These are phyloP conservation scores for Trichoderma erinaceum DNA, from an alignment of 495 filamentous ascomycete genomes.

Conservation along the genomic window DNA sequence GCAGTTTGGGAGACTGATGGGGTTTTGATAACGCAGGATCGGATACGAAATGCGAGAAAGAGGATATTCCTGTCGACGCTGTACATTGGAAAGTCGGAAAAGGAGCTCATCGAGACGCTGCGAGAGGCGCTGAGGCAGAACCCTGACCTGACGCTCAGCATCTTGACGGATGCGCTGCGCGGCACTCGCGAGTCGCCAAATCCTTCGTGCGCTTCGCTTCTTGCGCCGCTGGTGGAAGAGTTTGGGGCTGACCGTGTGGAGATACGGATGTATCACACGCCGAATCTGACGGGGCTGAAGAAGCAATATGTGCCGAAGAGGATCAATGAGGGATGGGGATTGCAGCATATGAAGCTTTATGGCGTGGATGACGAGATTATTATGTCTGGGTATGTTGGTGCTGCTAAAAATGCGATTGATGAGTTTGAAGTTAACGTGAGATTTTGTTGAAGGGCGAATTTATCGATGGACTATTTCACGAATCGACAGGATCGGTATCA, in stretches of 20 bases:
- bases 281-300: slow-evolving; percentile 80
- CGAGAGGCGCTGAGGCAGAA: slow-evolving; percentile 67
- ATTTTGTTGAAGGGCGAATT: slow-evolving; percentile 60
- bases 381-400: slow-evolving; percentile 64
- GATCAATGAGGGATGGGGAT: slow-evolving; percentile 96
- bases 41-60: slow-evolving; percentile 69
- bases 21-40: slow-evolving; percentile 43
- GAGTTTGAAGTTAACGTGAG: background rate
- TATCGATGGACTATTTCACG: slow-evolving; percentile 93
- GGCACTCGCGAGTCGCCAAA: slow-evolving; percentile 88
- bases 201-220: slow-evolving; percentile 81
- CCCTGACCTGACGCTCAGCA: slow-evolving; percentile 73
- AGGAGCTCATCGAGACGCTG: slow-evolving; percentile 80
- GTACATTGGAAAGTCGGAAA: slow-evolving; percentile 91
- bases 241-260: slow-evolving; percentile 86
- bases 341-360: slow-evolving; percentile 99
- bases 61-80: slow-evolving; percentile 89
- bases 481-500: slow-evolving; percentile 95
- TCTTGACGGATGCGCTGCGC: slow-evolving; percentile 87
- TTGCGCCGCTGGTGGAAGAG: slow-evolving; percentile 72
- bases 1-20: slow-evolving; percentile 20
- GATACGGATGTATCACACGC: slow-evolving; percentile 95
- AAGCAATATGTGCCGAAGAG: slow-evolving; percentile 79
- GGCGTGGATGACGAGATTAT: slow-evolving; percentile 95
- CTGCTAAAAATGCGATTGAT: background rate